phyloP scores from a whole-genome alignment of 73 alveolate species.

The Breviolum minutum region DNA sequence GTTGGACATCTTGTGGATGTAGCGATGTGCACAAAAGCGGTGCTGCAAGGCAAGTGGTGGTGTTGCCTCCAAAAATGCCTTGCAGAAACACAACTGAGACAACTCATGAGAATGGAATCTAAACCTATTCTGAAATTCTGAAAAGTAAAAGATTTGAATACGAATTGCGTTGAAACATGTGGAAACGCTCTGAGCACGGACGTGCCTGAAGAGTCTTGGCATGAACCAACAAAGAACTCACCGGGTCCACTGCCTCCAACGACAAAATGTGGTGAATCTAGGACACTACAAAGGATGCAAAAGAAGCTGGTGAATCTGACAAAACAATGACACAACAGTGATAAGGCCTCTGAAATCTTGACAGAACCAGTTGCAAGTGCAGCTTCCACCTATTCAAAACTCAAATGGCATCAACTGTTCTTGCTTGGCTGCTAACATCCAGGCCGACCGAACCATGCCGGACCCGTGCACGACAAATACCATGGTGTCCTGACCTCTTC shows the following conservation, averaged over 20 bases:
- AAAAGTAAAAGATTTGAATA: neutral
- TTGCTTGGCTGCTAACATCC: neutral
- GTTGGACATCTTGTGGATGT: slow-evolving; percentile 58
- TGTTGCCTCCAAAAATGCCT: slow-evolving; percentile 70
- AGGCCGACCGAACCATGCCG: neutral
- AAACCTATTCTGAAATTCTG: neutral
- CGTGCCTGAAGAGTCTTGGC: slow-evolving; percentile 35
- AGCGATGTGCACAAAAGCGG: slow-evolving; percentile 61
- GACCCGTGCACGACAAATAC: too few relatives aligned
- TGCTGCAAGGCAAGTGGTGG: slow-evolving; percentile 63
- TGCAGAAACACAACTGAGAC: neutral
- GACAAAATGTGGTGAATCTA: neutral
- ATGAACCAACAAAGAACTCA: slow-evolving; percentile 4
- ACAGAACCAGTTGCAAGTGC: slow-evolving; percentile 27
- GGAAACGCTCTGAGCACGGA: too few relatives aligned
- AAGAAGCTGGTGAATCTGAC: slow-evolving; percentile 1
- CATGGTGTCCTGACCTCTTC: slow-evolving; percentile 14
- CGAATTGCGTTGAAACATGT: neutral
- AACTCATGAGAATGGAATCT: neutral
- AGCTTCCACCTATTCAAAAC: slow-evolving; percentile 19
- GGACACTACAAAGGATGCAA: neutral
- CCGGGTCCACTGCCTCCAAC: neutral
- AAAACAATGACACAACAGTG: neutral
- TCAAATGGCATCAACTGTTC: too few relatives aligned
- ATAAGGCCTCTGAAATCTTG: slow-evolving; percentile 53